Percentiles rank a stretch among this genome's conserved stretches.
Conservation (phyloP, 768 basidiomycete genomes). For the Kockovaella imperatae region DNA sequence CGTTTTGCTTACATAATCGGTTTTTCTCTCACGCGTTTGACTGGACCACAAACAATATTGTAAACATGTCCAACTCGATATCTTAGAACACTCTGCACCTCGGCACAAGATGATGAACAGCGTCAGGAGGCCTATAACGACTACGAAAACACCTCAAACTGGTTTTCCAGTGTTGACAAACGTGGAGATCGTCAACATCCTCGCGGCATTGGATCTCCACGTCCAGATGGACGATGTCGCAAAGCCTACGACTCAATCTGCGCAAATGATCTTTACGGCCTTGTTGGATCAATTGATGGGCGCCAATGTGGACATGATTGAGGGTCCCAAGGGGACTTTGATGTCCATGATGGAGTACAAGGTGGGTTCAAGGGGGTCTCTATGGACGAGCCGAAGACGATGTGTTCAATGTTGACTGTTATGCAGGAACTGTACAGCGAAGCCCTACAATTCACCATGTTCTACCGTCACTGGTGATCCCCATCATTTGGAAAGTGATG, state of each 20-base stretch:
- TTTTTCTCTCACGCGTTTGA: too few species aligned
- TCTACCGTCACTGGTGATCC: slow-evolving; percentile 36
- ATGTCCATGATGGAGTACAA: slow-evolving; percentile 42
- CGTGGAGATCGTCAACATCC: slow-evolving; percentile 23
- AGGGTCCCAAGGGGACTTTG: slow-evolving; percentile 33
- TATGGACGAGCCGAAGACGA: background rate
- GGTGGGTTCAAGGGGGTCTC: slow-evolving; percentile 15
- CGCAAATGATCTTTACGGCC: slow-evolving; percentile 28
- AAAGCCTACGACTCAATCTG: slow-evolving; percentile 19
- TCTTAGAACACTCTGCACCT: too few species aligned
- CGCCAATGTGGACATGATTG: slow-evolving; percentile 25
- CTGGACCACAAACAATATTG: too few species aligned
- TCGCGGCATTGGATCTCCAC: slow-evolving; percentile 26
- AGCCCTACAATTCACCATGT: slow-evolving; percentile 39
- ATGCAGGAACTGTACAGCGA: slow-evolving; percentile 31
- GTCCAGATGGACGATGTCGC: slow-evolving; percentile 24
- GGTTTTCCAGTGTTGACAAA: slow-evolving; percentile 24
- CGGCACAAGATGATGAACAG: too few species aligned
- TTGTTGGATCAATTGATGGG: slow-evolving; percentile 32
- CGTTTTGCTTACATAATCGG: too few species aligned
- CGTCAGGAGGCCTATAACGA: too few species aligned
- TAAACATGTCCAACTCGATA: too few species aligned
- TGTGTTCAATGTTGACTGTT: background rate
- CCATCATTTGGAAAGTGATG: background rate
- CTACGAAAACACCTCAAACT: too few species aligned